Base-by-base conservation (phyloP, 2,329 filamentous ascomycete species). In the Fusarium sp. region DNA sequence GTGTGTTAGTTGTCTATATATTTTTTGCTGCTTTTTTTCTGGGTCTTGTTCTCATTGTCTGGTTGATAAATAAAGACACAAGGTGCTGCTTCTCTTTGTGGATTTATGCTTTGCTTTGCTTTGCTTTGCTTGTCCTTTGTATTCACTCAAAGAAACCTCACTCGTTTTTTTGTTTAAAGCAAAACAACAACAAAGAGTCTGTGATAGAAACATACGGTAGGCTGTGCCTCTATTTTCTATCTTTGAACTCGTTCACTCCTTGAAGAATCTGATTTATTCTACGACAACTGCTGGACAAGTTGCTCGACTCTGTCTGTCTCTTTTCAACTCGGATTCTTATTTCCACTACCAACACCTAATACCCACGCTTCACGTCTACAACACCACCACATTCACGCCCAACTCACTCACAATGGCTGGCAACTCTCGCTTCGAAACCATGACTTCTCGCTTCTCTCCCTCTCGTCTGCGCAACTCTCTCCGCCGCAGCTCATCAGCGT, bases 381-480 rank as follows among this genome's bases (percentile, higher is more conserved):
- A 53, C 47, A 45, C 38, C 47, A 45, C 38, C 13, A 34, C 36
- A 52, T 38, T 60, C 22, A 19, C 22, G 13, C 15, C 22, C 11
- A 49, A 43, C 34, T 45, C 46, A 19, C 28, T 19, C 28, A 64
- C 24, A 39, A 74, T 75, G 72, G 44, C 66, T 51, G 69, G 68
- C 54, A 64, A 53, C 45, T 80, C 83, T 10, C 83, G 84, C 72
- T 83, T 87, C 78, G 82, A 87, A 64, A 76, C 79, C 64, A 81
- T 87, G 76, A 78, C 83, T 58, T 77, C 81, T 58, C 85, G 85
- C 80, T 84, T 88, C 79, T 83, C 84, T 13, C 78, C 82, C n/a
- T 78, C 77, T 51, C 79, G 75, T 68, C 76, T 89, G 47, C 84
- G 85, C 65, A 84, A 82, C 47, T 86, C 85, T 11, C 82, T 88